Base-by-base conservation (phyloP, 148 eudicot species). In the Rheum nobile region DNA sequence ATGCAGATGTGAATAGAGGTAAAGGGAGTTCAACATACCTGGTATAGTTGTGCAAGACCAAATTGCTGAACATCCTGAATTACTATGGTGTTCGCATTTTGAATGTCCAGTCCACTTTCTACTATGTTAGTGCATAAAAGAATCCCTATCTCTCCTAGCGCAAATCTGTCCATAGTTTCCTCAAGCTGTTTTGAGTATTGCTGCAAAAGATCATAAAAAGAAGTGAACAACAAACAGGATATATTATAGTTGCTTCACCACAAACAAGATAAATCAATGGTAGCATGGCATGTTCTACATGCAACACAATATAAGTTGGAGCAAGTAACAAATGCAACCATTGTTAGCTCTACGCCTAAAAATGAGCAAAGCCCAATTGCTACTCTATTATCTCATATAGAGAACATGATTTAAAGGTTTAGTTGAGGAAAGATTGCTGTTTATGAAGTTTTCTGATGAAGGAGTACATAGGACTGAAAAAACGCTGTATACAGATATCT, bases 31-130 rank as follows among this genome's bases (percentile, higher is more conserved):
- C 35, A 75, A 38, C 75, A 77, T 73, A 91, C 98, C 98, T 95
- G 98, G 81, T 95, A 95, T 78, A 95, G 75, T 65, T 95, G 98
- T 72, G 98, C 93, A 67, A 95, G 97, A 59, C 98, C 98, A 83
- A 95, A 95, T 78, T 88, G 90, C 77, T 95, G 98, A 80, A 95
- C 89, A 80, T 95, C 96, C 80, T 95, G 98, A 82, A 95, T 83
- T 68, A 95, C 80, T 48, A 95, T 95, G 74, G 98, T 91, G 83
- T 95, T 95, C 42, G 97, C 98, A 85, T 95, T 95, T 79, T 90
- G 98, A 75, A 94, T 95, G 81, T 91, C 97, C 72, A 95, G 85
- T 71, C 97, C 98, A 84, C 98, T 95, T 80, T 95, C 98, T 75
- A 95, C 97, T 68, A 95, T 91, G 72, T 95, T 95, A 55, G 98